Evolutionary conservation across 768 basidiomycete genomes (phyloP), one percentile per base, ranked within the genome.

Genomic region (Suillus bovinus): DNA sequence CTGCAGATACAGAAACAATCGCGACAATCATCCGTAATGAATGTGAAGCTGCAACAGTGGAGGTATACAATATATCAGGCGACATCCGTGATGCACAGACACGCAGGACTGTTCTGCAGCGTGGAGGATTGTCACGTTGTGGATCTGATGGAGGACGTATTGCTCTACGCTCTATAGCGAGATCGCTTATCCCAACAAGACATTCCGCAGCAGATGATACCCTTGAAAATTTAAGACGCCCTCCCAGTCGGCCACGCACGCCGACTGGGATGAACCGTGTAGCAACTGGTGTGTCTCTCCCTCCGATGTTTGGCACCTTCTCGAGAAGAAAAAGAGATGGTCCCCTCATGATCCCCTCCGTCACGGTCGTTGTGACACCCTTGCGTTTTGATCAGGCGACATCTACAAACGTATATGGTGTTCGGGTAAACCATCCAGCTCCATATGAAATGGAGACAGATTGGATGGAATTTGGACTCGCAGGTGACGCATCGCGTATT

Each of bases 391-490:
- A 65, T 46, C 61, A 59, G 34, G 59, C 49, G 24, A 59, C 63
- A 5, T 67, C 77, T 24, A 79, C 82, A 13, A 72, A 77, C 41
- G 79, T 80, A 39, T 89, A 91, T 66, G 87, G 83, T 22, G 88
- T 91, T 53, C 81, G 83, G 29, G 66, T 89, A 22, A 73, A 65
- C 59, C 71, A 91, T 29, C 82, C 84, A 47, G 82, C 84, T 10
- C 88, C 88, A 22, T 73, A 79, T 16, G 81, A 86, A 38, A 69
- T 78, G n/a, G 84, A 84, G 60, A 82, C 84, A n/a, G 88, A 87
- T 57, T 89, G 85, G 86, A 77, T 93, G 22, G 90, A 91, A 71
- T 91, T 93, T 68, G 90, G 89, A 31, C 77, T 93, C 56, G 86
- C 73, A n/a, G 54, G 57, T 33, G 14, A 46, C 29, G n/a, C 58